Base-by-base conservation (phyloP, 208 protist genomes). In the Wallacemonas sp. region DNA sequence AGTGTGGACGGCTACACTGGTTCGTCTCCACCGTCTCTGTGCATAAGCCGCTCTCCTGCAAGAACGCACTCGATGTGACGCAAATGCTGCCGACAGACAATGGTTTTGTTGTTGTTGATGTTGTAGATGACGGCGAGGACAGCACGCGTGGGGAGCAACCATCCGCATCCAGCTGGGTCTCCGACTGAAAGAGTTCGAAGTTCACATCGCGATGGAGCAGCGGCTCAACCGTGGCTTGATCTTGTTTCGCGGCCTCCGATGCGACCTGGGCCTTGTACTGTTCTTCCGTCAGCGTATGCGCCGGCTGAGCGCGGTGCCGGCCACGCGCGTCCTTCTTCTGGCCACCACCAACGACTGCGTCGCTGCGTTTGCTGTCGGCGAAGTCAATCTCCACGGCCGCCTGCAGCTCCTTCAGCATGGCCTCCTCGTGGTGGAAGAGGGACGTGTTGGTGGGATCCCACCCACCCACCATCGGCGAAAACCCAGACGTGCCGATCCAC, bases 391-490 rank as follows among this genome's bases (percentile, higher is more conserved):
- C 72, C 16, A n/a, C 47, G 54, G 71, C 62, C 44, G 71, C 48
- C 21, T 64, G 27, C 27, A 70, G 67, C 2, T 61, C 64, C 46
- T 65, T 65, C 34, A 68, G 61, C 8, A n/a, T n/a, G 41, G 43
- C 60, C 16, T n/a, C 39, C 61, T 74, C 67, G 14, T 68, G 57
- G 17, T 36, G 38, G 36, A 61, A 80, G 11, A 52, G 41, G 4
- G 68, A 48, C 17, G 77, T 83, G 72, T 83, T 78, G 29, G 75
- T 78, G 12, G 83, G 83, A 33, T 89, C 65, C 62, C 65, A 83
- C 12, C 83, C 83, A 6, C 83, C 83, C 19, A 81, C 38, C 62
- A 84, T 75, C 43, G 83, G 83, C 38, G 83, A 89, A 44, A 85
- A 82, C 21, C 83, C 71, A 14, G 79, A 76, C n/a, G 79, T 89